A percentile compares a stretch with the other conserved stretches of the same genome.
phyloP scores from a whole-genome alignment of 345 rosid species.

The Camelina neglecta region DNA sequence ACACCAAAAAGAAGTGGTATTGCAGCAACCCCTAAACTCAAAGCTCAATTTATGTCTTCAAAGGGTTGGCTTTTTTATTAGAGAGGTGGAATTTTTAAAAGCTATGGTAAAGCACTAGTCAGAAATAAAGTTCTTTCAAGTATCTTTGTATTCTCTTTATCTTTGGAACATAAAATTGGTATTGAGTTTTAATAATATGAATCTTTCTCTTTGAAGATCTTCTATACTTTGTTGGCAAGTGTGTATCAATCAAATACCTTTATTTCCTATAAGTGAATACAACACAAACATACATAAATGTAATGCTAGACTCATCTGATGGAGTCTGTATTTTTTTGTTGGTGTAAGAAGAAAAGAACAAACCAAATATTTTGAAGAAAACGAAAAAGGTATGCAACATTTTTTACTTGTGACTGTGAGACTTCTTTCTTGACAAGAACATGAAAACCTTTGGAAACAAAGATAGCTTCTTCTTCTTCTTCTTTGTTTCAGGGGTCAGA shows the following conservation, averaged over 20 bases:
- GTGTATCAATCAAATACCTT: slow-evolving; percentile 18
- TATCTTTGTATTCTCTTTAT: slow-evolving; percentile 27
- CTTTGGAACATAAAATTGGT: slow-evolving; percentile 21
- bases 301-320: slow-evolving; percentile 35
- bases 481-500: slow-evolving; percentile 51
- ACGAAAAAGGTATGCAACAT: not conserved
- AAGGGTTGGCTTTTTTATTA: slow-evolving; percentile 31
- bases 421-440: slow-evolving; percentile 68
- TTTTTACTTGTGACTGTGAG: slow-evolving; percentile 44
- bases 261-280: slow-evolving; percentile 27
- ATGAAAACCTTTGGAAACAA: slow-evolving; percentile 71
- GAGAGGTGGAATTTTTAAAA: slow-evolving; percentile 18
- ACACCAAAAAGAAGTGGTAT: slow-evolving; percentile 24
- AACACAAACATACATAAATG: slow-evolving; percentile 22
- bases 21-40: slow-evolving; percentile 35
- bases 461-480: slow-evolving; percentile 67
- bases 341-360: not conserved
- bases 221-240: not conserved
- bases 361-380: not conserved
- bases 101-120: slow-evolving; percentile 30
- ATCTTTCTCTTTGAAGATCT: not conserved
- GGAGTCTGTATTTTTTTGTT: slow-evolving; percentile 25
- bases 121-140: slow-evolving; percentile 32
- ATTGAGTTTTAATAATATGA: slow-evolving; percentile 29
- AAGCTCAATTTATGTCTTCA: slow-evolving; percentile 26